These are phyloP conservation scores for Solanum piurae DNA, from an alignment of 257 asterid genomes.

Conservation along the genomic window DNA sequence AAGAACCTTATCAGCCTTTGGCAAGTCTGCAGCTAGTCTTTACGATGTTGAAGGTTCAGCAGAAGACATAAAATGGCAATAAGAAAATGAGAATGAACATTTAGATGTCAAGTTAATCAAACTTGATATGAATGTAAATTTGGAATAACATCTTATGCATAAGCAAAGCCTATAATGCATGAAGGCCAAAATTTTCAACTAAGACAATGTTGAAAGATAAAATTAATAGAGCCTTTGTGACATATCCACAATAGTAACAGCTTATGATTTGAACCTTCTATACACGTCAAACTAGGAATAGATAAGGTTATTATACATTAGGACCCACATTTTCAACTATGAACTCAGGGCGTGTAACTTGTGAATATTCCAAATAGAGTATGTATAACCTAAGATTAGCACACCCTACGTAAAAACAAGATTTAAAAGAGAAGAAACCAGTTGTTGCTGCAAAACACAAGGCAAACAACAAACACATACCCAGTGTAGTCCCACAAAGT, in stretches of 20 bases:
- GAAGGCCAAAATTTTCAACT: background rate
- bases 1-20: constrained; percentile 90
- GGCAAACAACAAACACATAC: background rate
- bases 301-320: background rate
- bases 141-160: background rate
- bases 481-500: background rate
- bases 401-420: background rate
- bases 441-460: background rate
- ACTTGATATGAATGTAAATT: background rate
- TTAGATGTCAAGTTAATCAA: background rate
- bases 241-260: background rate
- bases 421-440: background rate
- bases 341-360: background rate
- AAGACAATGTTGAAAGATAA: background rate
- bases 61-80: constrained; percentile 14
- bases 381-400: background rate
- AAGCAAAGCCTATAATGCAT: background rate
- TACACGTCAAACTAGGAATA: background rate
- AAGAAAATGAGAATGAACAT: constrained; percentile 7
- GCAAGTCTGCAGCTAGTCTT: constrained; percentile 72
- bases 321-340: background rate
- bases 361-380: background rate
- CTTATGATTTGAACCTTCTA: background rate
- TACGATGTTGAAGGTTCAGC: constrained; percentile 20
- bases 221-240: background rate